Percentiles rank a stretch among this genome's conserved stretches.
Conservation (phyloP, 2,329 filamentous ascomycete genomes). For the Ascochyta clinopodiicola region DNA sequence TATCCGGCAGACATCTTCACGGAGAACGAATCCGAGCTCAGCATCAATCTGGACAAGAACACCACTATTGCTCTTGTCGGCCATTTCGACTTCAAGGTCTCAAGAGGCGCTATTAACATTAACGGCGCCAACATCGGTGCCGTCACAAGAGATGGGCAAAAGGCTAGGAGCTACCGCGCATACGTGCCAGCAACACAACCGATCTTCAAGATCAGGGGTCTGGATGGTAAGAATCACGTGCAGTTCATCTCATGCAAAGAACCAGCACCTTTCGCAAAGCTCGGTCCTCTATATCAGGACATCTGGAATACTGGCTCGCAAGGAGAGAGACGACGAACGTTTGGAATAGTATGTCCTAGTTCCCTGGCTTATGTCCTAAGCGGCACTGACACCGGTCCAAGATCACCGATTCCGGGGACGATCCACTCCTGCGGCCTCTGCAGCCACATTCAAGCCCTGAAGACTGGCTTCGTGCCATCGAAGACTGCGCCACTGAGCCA, state of each 20-base stretch:
- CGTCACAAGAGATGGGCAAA: slow-evolving; percentile 36
- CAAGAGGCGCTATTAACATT: slow-evolving; percentile 68
- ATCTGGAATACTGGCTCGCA: slow-evolving; percentile 65
- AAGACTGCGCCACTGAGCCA: slow-evolving; percentile 44
- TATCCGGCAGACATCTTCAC: slow-evolving; percentile 28
- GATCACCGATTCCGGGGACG: slow-evolving; percentile 38
- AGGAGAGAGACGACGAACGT: slow-evolving; percentile 32
- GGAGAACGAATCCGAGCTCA: slow-evolving; percentile 35
- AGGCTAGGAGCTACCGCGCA: slow-evolving; percentile 55
- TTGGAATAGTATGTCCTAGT: slow-evolving; percentile 40
- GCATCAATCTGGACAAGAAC: slow-evolving; percentile 38
- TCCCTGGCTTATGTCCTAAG: background rate
- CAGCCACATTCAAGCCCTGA: slow-evolving; percentile 63
- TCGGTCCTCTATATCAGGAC: slow-evolving; percentile 71
- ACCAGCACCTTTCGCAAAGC: slow-evolving; percentile 61
- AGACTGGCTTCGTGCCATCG: slow-evolving; percentile 57
- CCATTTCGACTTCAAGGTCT: slow-evolving; percentile 69
- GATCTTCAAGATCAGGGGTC: slow-evolving; percentile 65
- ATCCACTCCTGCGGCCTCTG: slow-evolving; percentile 38
- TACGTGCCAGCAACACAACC: slow-evolving; percentile 74
- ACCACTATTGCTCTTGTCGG: slow-evolving; percentile 60
- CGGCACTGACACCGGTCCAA: slow-evolving; percentile 17
- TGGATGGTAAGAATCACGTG: slow-evolving; percentile 62
- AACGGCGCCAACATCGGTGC: slow-evolving; percentile 68
- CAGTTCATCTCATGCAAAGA: slow-evolving; percentile 55